Percentiles rank a stretch among this genome's conserved stretches.
Conservation (phyloP, 1,284 basidiomycete genomes). For the Melampsora larici-populina region DNA sequence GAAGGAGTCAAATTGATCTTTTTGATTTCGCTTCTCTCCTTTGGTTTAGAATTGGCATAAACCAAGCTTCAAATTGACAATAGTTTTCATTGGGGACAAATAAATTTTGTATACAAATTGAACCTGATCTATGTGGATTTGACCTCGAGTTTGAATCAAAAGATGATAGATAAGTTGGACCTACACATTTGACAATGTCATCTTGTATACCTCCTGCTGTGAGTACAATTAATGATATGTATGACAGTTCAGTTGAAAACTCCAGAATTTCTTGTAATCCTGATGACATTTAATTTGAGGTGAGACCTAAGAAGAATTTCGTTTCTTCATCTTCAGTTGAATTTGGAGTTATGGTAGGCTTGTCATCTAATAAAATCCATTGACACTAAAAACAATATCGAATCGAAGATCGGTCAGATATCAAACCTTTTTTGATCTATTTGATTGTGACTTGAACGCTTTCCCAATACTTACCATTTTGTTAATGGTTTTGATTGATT, state of each 20-base stretch:
- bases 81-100: conserved; percentile 55
- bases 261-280: conserved; percentile 53
- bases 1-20: conserved; percentile 52
- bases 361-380: conserved; percentile 40
- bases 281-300: conserved; percentile 54
- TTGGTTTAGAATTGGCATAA: conserved; percentile 53
- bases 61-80: conserved; percentile 55
- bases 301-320: conserved; percentile 52
- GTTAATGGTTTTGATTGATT: conserved; percentile 52
- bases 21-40: conserved; percentile 52
- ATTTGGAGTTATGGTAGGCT: conserved; percentile 11
- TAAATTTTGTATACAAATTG: conserved; percentile 54
- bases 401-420: too few relatives aligned
- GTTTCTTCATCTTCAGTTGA: conserved; percentile 14
- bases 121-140: conserved; percentile 49
- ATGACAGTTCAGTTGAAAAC: conserved; percentile 53
- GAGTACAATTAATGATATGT: conserved; percentile 52
- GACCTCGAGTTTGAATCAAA: conserved; percentile 51
- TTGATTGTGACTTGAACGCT: too few relatives aligned
- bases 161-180: conserved; percentile 51
- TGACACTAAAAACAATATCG: not conserved
- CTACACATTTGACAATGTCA: conserved; percentile 54
- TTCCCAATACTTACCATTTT: conserved; percentile 49
- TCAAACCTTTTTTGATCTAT: not conserved
- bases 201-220: conserved; percentile 54